phyloP scores from a whole-genome alignment of 371 early-diverging fungal species.

The Rhizopus sp. region DNA sequence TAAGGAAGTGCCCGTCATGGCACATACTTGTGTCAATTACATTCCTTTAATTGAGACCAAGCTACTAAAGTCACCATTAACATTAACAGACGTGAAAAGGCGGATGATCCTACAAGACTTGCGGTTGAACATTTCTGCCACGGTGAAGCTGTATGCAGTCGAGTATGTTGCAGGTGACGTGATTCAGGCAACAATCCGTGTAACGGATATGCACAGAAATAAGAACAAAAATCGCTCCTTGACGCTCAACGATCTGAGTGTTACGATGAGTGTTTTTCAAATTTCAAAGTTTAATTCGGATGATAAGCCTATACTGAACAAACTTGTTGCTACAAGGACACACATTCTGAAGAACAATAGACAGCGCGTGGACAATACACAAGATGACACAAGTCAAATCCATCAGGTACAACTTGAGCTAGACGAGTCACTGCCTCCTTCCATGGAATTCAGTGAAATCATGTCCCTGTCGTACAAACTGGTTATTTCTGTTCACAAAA shows the following conservation, averaged over 20 bases:
- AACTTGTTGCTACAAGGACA: conserved; percentile 5
- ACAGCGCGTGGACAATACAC: not conserved
- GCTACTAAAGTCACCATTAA: conserved; percentile 8
- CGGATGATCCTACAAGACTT: not conserved
- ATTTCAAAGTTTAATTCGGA: conserved; percentile 8
- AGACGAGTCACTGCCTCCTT: conserved; percentile 8
- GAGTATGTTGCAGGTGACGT: conserved; percentile 16
- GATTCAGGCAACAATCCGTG: conserved; percentile 8
- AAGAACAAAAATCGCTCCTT: not conserved
- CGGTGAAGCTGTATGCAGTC: conserved; percentile 6
- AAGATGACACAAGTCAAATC: not conserved
- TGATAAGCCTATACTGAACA: not conserved
- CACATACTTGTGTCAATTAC: conserved; percentile 1
- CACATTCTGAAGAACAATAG: not conserved
- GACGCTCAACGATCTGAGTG: not conserved
- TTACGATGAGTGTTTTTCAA: conserved; percentile 15
- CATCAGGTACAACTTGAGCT: conserved; percentile 1
- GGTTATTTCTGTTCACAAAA: conserved; percentile 1
- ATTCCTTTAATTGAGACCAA: conserved; percentile 13
- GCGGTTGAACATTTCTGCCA: not conserved
- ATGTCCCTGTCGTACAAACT: conserved; percentile 16
- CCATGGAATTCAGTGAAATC: conserved; percentile 16
- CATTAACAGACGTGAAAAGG: conserved; percentile 2
- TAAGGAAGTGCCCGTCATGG: conserved; percentile 5
- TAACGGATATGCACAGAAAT: not conserved